A percentile compares a stretch with the other conserved stretches of the same genome.
Conservation (phyloP, 148 eudicot genomes). For the Rhododendron simsii region DNA sequence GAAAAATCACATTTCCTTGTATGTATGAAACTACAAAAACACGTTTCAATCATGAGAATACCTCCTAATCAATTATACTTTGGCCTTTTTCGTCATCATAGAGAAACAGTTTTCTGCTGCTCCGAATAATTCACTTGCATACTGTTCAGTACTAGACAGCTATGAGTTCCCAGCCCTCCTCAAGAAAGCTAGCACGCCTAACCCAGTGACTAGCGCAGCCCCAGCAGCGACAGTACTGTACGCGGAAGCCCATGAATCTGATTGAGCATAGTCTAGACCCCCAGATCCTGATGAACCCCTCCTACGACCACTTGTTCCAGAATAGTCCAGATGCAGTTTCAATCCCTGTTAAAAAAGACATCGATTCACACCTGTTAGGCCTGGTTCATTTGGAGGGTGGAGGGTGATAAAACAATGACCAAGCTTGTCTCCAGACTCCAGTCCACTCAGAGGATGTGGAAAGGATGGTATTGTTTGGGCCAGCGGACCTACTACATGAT, state of each 20-base stretch:
- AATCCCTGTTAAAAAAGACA: slow-evolving; percentile 51
- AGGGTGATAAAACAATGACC: neutral
- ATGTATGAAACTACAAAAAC: slow-evolving; percentile 6
- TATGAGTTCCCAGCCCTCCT: slow-evolving; percentile 38
- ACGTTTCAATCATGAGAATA: neutral
- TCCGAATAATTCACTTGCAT: neutral
- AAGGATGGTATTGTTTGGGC: neutral
- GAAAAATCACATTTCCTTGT: neutral
- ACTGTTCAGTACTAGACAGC: too few species aligned
- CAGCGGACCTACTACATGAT: neutral
- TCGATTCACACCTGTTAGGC: neutral
- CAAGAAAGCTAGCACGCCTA: slow-evolving; percentile 76
- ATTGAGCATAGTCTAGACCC: slow-evolving; percentile 53
- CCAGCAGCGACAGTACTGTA: slow-evolving; percentile 94
- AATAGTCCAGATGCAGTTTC: slow-evolving; percentile 63
- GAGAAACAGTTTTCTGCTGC: neutral
- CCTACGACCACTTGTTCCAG: slow-evolving; percentile 38
- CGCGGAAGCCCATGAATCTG: slow-evolving; percentile 81
- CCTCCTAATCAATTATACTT: neutral
- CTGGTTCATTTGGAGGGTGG: neutral
- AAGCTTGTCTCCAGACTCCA: neutral
- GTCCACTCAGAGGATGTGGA: neutral
- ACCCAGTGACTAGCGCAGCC: slow-evolving; percentile 82
- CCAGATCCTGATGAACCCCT: slow-evolving; percentile 43
- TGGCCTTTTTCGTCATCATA: neutral